These are phyloP conservation scores for Boletus sensibilis DNA, from an alignment of 768 basidiomycete species.

Conservation along the genomic window DNA sequence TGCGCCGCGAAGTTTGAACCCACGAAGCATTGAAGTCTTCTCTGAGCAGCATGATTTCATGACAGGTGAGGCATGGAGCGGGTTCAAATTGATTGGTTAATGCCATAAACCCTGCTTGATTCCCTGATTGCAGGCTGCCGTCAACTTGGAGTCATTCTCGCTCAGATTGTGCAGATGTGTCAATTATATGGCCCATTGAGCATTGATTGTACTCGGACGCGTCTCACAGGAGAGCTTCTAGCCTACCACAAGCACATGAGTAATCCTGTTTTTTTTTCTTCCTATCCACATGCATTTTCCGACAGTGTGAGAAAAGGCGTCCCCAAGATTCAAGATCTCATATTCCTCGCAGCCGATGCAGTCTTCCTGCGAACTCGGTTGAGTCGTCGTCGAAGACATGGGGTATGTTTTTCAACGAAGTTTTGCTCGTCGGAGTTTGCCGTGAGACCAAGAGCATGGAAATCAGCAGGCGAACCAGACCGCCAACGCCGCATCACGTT, in stretches of 20 bases:
- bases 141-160: conserved; percentile 8
- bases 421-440: conserved; percentile 8
- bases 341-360: conserved; percentile 1
- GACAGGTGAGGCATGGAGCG: conserved; percentile 5
- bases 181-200: conserved; percentile 3
- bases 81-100: conserved; percentile 6
- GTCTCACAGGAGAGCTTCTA: neutral
- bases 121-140: conserved; percentile 13
- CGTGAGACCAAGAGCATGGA: neutral
- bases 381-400: neutral
- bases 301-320: too few species aligned
- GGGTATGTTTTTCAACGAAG: neutral
- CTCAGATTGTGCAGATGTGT: conserved; percentile 20
- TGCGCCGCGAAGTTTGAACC: conserved; percentile 9
- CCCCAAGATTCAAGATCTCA: neutral
- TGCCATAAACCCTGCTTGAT: conserved; percentile 14
- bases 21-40: conserved; percentile 24
- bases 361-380: neutral
- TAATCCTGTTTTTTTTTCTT: neutral
- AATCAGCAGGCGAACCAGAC: neutral
- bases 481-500: neutral
- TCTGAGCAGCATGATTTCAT: conserved; percentile 10
- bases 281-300: neutral
- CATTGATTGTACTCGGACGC: neutral
- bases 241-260: neutral